phyloP scores from a whole-genome alignment of 2,329 filamentous ascomycete genomes.

The Neurospora sp. region DNA sequence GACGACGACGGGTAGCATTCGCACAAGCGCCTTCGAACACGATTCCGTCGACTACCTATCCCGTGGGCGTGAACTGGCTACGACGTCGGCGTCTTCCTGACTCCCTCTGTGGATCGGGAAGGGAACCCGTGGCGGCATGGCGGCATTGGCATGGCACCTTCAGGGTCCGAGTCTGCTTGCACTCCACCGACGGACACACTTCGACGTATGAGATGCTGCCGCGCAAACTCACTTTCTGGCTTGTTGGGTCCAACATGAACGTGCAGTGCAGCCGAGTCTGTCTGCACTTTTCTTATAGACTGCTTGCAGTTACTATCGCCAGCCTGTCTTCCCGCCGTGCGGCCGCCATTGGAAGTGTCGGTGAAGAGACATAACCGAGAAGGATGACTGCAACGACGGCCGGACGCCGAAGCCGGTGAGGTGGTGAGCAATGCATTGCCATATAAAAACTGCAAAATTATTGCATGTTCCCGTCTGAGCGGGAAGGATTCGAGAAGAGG shows the following conservation, averaged over 20 bases:
- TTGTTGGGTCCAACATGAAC: background rate
- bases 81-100: background rate
- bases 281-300: background rate
- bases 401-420: background rate
- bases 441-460: background rate
- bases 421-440: background rate
- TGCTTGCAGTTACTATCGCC: background rate
- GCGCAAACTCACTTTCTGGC: conserved; percentile 4
- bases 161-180: background rate
- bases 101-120: background rate
- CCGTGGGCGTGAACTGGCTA: background rate
- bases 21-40: background rate
- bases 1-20: background rate
- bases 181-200: background rate
- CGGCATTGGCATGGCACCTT: background rate
- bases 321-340: background rate
- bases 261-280: background rate
- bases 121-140: background rate
- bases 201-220: conserved; percentile 14
- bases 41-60: background rate
- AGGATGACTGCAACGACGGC: background rate
- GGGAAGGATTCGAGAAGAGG: background rate
- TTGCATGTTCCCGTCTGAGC: background rate
- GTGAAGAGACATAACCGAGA: conserved; percentile 3
- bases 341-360: conserved; percentile 10